Evolutionary conservation across 257 asterid species (phyloP).

Genomic region (Fraxinus quadrangulata): DNA sequence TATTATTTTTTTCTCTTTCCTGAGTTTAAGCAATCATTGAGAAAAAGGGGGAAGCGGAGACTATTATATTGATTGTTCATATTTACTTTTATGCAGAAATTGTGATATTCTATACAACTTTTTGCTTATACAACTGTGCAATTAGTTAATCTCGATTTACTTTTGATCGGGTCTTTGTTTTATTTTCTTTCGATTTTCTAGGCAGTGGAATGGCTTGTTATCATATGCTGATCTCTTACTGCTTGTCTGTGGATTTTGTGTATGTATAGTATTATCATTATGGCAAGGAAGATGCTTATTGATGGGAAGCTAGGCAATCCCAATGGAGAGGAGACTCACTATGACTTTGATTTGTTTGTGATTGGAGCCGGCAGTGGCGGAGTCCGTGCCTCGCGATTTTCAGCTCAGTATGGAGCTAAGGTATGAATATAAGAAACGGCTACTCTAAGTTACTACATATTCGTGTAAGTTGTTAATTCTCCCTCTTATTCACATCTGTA

Average conservation of each 20-base stretch:
- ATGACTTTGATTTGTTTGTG: constrained; percentile 87
- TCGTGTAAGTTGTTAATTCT: not conserved
- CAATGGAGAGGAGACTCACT: constrained; percentile 48
- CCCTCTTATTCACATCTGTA: constrained; percentile 1
- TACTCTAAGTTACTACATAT: not conserved
- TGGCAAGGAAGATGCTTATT: constrained; percentile 94
- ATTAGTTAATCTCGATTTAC: constrained; percentile 17
- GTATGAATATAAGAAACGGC: constrained; percentile 31
- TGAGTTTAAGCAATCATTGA: not conserved
- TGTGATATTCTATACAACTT: not conserved
- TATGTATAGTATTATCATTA: constrained; percentile 39
- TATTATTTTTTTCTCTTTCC: not conserved
- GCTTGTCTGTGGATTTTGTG: constrained; percentile 28
- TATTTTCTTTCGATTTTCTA: not conserved
- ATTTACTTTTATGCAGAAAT: not conserved
- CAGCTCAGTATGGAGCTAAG: constrained; percentile 95
- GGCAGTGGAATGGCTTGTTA: not conserved
- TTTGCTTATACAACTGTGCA: not conserved
- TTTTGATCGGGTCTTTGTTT: constrained; percentile 11
- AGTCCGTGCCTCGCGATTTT: constrained; percentile 89
- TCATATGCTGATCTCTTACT: constrained; percentile 20
- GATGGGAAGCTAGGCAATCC: constrained; percentile 64
- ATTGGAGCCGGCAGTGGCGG: constrained; percentile 99
- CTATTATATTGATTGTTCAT: not conserved
- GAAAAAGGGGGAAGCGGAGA: not conserved